phyloP scores from a whole-genome alignment of 768 basidiomycete species.

The Amanita phalloides region DNA sequence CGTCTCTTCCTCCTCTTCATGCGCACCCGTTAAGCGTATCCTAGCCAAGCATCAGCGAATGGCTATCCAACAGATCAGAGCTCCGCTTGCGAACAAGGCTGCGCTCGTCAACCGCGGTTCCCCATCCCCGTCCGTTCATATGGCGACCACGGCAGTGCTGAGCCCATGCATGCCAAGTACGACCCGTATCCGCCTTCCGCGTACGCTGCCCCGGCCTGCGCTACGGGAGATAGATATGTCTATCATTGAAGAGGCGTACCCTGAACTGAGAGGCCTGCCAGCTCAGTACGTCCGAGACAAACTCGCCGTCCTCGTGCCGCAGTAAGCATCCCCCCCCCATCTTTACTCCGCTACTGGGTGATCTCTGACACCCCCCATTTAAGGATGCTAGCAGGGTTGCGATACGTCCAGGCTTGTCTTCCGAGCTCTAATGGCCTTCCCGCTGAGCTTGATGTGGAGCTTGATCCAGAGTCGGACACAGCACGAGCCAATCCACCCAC shows the following conservation, averaged over 20 bases:
- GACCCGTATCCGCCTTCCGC: slow-evolving; percentile 9
- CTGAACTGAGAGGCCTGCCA: slow-evolving; percentile 9
- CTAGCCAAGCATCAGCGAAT: slow-evolving; percentile 2
- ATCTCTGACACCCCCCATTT: not conserved
- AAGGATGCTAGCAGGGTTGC: slow-evolving; percentile 11
- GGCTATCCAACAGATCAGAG: not conserved
- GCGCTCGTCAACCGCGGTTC: slow-evolving; percentile 1
- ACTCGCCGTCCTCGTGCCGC: slow-evolving; percentile 6
- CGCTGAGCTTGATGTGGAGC: slow-evolving; percentile 15
- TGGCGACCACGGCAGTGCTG: not conserved
- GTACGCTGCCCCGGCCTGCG: slow-evolving; percentile 12
- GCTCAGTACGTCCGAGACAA: slow-evolving; percentile 12
- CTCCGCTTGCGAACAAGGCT: slow-evolving; percentile 5
- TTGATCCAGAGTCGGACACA: slow-evolving; percentile 10
- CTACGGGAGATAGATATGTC: slow-evolving; percentile 10
- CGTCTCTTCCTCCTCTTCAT: not conserved
- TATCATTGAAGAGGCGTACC: slow-evolving; percentile 7
- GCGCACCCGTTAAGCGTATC: slow-evolving; percentile 3
- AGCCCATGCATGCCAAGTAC: not conserved
- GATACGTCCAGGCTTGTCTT: slow-evolving; percentile 7
- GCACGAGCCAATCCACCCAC: slow-evolving; percentile 16
- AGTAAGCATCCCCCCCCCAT: slow-evolving; percentile 7
- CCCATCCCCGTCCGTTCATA: not conserved
- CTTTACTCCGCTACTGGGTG: not conserved
- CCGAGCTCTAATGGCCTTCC: slow-evolving; percentile 5